Conservation (phyloP, 2,329 filamentous ascomycete genomes). For the Xylariaceae sp. region DNA sequence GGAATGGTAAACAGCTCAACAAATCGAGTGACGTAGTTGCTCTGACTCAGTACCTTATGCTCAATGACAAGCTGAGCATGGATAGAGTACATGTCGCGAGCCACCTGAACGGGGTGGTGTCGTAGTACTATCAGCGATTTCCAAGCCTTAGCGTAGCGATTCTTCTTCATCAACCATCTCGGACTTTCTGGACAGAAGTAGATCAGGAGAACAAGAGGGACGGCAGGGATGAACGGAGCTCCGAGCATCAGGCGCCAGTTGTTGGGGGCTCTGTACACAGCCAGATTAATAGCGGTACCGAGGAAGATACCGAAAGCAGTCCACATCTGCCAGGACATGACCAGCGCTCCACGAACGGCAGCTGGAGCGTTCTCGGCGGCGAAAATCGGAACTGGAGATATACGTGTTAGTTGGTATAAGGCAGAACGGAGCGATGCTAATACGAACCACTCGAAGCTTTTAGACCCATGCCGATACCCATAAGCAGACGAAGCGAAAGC, state of each 20-base stretch:
- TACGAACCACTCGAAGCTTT: conserved; percentile 67
- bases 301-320: conserved; percentile 65
- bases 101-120: conserved; percentile 61
- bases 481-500: conserved; percentile 71
- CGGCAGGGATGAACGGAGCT: conserved; percentile 64
- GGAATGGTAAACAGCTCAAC: conserved; percentile 72
- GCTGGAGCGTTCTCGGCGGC: conserved; percentile 76
- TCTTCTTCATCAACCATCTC: conserved; percentile 71
- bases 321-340: conserved; percentile 85
- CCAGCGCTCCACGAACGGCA: conserved; percentile 72
- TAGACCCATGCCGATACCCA: conserved; percentile 79
- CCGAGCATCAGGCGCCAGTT: conserved; percentile 54
- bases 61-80: conserved; percentile 69
- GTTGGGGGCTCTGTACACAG: conserved; percentile 45
- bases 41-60: conserved; percentile 52
- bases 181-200: conserved; percentile 72
- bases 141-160: conserved; percentile 65
- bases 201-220: conserved; percentile 65
- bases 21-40: conserved; percentile 67
- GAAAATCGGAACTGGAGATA: conserved; percentile 68
- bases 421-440: neutral
- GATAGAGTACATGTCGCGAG: conserved; percentile 67
- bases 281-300: conserved; percentile 66
- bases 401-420: conserved; percentile 3
- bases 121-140: conserved; percentile 58